These are phyloP conservation scores for Fusarium incarnatum DNA, from an alignment of 2,329 filamentous ascomycete species.

Conservation along the genomic window DNA sequence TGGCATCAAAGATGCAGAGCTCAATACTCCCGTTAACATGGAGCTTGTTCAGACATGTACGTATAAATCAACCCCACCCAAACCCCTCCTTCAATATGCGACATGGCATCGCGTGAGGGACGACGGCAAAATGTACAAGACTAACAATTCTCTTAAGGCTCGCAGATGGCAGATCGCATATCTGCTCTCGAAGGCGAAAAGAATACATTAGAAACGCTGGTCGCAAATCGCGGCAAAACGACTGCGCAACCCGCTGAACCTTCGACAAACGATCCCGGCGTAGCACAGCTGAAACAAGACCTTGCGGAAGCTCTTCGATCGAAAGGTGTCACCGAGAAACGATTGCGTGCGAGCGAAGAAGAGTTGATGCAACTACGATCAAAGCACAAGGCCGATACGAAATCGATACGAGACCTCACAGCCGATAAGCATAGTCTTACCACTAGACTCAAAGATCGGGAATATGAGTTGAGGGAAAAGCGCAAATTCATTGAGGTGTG, in stretches of 20 bases:
- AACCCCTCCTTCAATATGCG: slow-evolving; percentile 25
- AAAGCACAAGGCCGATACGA: slow-evolving; percentile 69
- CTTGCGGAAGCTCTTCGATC: slow-evolving; percentile 82
- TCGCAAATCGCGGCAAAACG: slow-evolving; percentile 43
- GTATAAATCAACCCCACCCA: slow-evolving; percentile 47
- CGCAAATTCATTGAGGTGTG: slow-evolving; percentile 80
- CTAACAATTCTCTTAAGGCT: slow-evolving; percentile 60
- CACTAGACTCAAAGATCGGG: slow-evolving; percentile 79
- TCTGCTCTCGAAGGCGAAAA: slow-evolving; percentile 71
- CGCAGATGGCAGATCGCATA: slow-evolving; percentile 74
- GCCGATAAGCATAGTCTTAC: slow-evolving; percentile 71
- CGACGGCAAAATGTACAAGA: background rate
- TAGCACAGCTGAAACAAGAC: slow-evolving; percentile 71
- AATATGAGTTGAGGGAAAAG: slow-evolving; percentile 88
- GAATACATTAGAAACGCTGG: slow-evolving; percentile 52
- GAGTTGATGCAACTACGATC: slow-evolving; percentile 73
- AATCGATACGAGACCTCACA: slow-evolving; percentile 70
- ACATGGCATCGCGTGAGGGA: slow-evolving; percentile 18
- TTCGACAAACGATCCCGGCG: slow-evolving; percentile 49
- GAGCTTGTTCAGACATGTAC: slow-evolving; percentile 84
- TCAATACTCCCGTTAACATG: slow-evolving; percentile 70
- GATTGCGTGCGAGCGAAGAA: slow-evolving; percentile 70
- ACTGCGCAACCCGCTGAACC: slow-evolving; percentile 27
- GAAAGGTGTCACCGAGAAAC: slow-evolving; percentile 73
- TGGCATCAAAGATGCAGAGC: slow-evolving; percentile 78